Conservation (phyloP, 768 basidiomycete genomes). For the Tephrocybe sp. region DNA sequence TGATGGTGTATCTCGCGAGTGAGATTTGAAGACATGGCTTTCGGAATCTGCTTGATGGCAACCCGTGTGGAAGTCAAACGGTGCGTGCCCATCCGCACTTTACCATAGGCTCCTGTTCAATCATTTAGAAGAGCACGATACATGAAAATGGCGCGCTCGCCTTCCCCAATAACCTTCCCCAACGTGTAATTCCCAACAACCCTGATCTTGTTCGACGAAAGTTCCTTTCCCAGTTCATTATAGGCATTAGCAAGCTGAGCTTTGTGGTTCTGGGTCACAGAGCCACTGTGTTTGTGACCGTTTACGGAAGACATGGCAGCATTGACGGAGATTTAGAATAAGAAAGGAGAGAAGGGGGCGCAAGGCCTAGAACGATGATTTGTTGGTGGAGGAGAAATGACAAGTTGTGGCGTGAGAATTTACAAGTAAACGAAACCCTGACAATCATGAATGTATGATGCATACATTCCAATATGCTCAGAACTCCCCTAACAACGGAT, state of each 20-base stretch:
- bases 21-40: constrained; percentile 84
- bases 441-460: no score
- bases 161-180: constrained; percentile 94
- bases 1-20: constrained; percentile 99
- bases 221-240: constrained; percentile 95
- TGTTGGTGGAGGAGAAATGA: constrained; percentile 5
- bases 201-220: constrained; percentile 85
- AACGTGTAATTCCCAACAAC: constrained; percentile 95
- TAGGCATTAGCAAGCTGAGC: constrained; percentile 93
- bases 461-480: not conserved
- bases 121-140: constrained; percentile 6
- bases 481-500: not conserved
- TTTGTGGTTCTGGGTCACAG: constrained; percentile 74
- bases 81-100: constrained; percentile 93
- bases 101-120: constrained; percentile 84
- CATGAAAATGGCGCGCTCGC: constrained; percentile 39
- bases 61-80: constrained; percentile 89
- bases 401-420: constrained; percentile 17
- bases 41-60: constrained; percentile 98
- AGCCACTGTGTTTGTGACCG: constrained; percentile 62
- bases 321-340: constrained; percentile 33
- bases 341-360: constrained; percentile 37
- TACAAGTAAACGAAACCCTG: not conserved
- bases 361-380: constrained; percentile 25
- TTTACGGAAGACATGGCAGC: constrained; percentile 47